A percentile compares a stretch with the other conserved stretches of the same genome.
phyloP scores from a whole-genome alignment of 306 rosid genomes.

The Boehmeria nivea region DNA sequence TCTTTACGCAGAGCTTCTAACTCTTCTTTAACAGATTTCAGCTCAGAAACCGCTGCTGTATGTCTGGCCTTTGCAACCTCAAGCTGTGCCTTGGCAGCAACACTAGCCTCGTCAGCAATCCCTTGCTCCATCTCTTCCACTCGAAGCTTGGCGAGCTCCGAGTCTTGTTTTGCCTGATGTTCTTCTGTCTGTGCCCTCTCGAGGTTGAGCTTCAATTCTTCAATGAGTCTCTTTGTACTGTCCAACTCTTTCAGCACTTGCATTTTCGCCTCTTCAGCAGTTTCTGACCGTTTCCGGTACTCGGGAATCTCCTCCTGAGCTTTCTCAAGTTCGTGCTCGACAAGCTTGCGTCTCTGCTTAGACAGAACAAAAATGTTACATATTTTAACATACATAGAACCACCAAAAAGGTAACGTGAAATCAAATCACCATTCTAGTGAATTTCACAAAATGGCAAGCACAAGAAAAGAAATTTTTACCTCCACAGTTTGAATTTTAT shows the following conservation, averaged over 20 bases:
- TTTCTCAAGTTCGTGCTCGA: slow-evolving; percentile 86
- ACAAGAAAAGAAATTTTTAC: slow-evolving; percentile 49
- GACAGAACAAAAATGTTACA: slow-evolving; percentile 17
- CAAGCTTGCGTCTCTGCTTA: slow-evolving; percentile 67
- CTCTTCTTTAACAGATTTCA: slow-evolving; percentile 74
- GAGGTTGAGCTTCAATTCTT: slow-evolving; percentile 86
- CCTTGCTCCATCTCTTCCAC: slow-evolving; percentile 99
- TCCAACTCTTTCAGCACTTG: slow-evolving; percentile 73
- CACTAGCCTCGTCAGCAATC: slow-evolving; percentile 89
- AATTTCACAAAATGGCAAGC: too few species aligned
- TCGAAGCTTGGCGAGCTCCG: slow-evolving; percentile 93
- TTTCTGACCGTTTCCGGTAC: slow-evolving; percentile 55
- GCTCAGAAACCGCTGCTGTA: slow-evolving; percentile 69
- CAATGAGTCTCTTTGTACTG: slow-evolving; percentile 76
- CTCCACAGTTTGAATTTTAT: slow-evolving; percentile 82
- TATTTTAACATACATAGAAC: background rate
- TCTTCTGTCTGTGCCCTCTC: slow-evolving; percentile 98
- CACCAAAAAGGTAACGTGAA: background rate
- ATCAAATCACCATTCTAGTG: background rate
- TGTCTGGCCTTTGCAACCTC: slow-evolving; percentile 95
- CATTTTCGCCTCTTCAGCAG: slow-evolving; percentile 54
- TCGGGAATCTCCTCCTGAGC: slow-evolving; percentile 71
- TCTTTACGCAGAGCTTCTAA: slow-evolving; percentile 60
- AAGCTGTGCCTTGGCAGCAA: slow-evolving; percentile 97
- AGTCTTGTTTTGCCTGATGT: slow-evolving; percentile 90